Evolutionary conservation across 2,329 filamentous ascomycete species (phyloP).

Genomic region (Apiospora rasikravindrae): DNA sequence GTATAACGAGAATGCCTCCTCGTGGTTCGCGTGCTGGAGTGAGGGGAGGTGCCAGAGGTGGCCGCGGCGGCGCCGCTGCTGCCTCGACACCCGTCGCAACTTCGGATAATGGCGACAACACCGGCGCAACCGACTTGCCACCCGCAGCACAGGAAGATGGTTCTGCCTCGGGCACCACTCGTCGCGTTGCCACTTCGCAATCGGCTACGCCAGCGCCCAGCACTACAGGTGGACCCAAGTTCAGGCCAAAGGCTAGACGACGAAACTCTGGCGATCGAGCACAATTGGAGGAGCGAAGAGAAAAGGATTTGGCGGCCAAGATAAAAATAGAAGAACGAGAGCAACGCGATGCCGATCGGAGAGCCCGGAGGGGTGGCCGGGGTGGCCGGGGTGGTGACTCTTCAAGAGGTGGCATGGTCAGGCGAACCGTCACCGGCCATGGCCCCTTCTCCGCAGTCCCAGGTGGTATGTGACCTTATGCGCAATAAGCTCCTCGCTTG

Average conservation of each 20-base stretch:
- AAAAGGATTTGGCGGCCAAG: slow-evolving; percentile 34
- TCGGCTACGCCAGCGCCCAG: slow-evolving; percentile 41
- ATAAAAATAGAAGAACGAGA: slow-evolving; percentile 41
- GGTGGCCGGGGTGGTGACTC: slow-evolving; percentile 39
- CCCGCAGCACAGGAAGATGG: neutral
- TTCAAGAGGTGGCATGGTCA: slow-evolving; percentile 36
- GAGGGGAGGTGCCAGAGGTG: slow-evolving; percentile 24
- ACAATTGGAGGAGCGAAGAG: slow-evolving; percentile 47
- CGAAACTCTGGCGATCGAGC: slow-evolving; percentile 57
- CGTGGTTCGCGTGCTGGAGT: slow-evolving; percentile 23
- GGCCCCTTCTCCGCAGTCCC: slow-evolving; percentile 43
- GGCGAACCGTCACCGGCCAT: slow-evolving; percentile 38
- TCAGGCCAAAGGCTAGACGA: slow-evolving; percentile 51
- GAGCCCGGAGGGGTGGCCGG: slow-evolving; percentile 44
- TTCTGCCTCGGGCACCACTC: neutral
- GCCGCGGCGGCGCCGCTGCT: slow-evolving; percentile 22
- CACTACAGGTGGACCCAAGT: slow-evolving; percentile 34
- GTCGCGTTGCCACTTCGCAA: slow-evolving; percentile 23
- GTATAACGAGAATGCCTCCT: slow-evolving; percentile 24
- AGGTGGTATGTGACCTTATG: slow-evolving; percentile 29
- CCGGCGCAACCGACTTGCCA: slow-evolving; percentile 1
- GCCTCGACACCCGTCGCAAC: neutral
- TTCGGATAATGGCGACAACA: neutral
- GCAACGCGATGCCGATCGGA: slow-evolving; percentile 37
- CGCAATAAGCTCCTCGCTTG: neutral